These are phyloP conservation scores for Lasiosphaeria miniovina DNA, from an alignment of 495 filamentous ascomycete genomes.

Conservation along the genomic window DNA sequence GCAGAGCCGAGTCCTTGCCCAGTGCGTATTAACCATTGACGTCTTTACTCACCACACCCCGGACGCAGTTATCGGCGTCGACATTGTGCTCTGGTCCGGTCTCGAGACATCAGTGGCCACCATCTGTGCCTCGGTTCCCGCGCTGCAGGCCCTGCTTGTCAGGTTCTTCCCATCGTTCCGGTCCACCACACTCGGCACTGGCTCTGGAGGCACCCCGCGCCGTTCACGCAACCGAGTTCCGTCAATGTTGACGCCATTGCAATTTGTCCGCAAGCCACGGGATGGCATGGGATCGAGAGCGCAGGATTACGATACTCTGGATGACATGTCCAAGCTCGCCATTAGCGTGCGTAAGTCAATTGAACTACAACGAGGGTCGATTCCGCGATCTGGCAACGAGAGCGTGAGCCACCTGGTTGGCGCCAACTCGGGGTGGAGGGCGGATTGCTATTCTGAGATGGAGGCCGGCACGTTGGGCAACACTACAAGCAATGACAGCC, in stretches of 20 bases:
- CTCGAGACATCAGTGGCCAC: slow-evolving; percentile 45
- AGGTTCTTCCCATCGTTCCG: neutral
- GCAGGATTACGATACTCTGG: neutral
- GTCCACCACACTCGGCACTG: neutral
- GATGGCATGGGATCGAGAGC: neutral
- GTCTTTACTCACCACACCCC: neutral
- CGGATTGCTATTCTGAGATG: neutral
- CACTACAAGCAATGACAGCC: neutral
- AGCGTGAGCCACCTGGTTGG: neutral
- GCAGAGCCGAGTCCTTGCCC: neutral
- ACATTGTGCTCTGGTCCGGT: slow-evolving; percentile 39
- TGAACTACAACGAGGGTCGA: neutral
- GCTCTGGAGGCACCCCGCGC: neutral
- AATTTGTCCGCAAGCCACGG: neutral
- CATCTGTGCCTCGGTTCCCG: slow-evolving; percentile 44
- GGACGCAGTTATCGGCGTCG: slow-evolving; percentile 10
- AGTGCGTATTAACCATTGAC: neutral
- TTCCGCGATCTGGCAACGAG: neutral
- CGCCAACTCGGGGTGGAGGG: neutral
- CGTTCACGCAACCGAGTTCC: neutral
- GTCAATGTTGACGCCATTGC: neutral
- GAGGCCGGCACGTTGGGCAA: neutral
- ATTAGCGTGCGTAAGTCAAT: neutral
- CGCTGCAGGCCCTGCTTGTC: slow-evolving; percentile 27
- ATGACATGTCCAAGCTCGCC: neutral